Conservation (phyloP, 73 alveolate genomes). For the Paramecium pentaurelia region DNA sequence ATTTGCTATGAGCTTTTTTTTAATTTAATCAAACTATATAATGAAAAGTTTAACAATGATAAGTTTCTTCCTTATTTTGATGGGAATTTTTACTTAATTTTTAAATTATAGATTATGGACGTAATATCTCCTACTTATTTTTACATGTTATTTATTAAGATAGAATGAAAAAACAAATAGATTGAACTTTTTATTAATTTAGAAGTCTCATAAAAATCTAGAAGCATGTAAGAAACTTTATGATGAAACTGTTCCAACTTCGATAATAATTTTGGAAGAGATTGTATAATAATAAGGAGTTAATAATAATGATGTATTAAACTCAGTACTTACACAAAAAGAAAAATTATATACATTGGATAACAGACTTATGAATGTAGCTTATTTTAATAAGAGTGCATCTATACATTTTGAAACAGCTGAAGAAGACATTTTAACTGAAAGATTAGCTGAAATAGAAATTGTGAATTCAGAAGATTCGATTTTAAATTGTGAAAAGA, state of each 20-base stretch:
- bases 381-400: constrained; percentile 28
- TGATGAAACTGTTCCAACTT: constrained; percentile 48
- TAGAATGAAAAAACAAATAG: background rate
- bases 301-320: background rate
- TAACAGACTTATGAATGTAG: background rate
- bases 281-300: background rate
- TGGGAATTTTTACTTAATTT: constrained; percentile 8
- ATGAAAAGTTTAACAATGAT: background rate
- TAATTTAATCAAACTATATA: constrained; percentile 2
- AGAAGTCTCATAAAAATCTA: background rate
- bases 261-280: constrained; percentile 20
- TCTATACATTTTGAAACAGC: background rate
- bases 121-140: background rate
- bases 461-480: background rate
- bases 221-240: constrained; percentile 32
- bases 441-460: background rate
- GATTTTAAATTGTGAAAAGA: background rate
- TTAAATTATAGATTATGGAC: constrained; percentile 35
- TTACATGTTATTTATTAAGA: constrained; percentile 22
- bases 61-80: background rate
- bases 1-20: constrained; percentile 23
- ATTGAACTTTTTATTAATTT: background rate
- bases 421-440: background rate
- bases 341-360: background rate
- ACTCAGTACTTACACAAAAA: background rate